A percentile compares a stretch with the other conserved stretches of the same genome.
These are phyloP conservation scores for Xylariaceae sp. DNA, from an alignment of 2,329 filamentous ascomycete genomes.

Conservation along the genomic window DNA sequence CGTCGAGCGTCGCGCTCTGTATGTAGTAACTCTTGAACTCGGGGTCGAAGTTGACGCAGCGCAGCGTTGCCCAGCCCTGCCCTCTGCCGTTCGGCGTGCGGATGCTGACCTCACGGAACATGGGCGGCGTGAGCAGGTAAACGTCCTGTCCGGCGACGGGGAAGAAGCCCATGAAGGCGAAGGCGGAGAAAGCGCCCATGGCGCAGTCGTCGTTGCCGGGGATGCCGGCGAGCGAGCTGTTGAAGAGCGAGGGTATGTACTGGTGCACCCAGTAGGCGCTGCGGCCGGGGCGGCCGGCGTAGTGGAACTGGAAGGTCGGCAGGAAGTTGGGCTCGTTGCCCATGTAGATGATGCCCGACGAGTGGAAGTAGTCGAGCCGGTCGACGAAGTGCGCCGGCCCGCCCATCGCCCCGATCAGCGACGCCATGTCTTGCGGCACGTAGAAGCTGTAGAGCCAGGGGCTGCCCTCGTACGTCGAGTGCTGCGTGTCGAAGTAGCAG, in stretches of 20 bases:
- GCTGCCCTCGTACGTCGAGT: slow-evolving; percentile 40
- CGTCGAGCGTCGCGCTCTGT: slow-evolving; percentile 54
- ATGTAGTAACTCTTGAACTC: slow-evolving; percentile 47
- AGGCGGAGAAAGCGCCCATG: slow-evolving; percentile 49
- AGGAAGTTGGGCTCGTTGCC: slow-evolving; percentile 57
- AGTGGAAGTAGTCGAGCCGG: slow-evolving; percentile 61
- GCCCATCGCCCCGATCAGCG: slow-evolving; percentile 43
- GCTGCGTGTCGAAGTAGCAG: slow-evolving; percentile 43
- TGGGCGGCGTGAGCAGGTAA: slow-evolving; percentile 46
- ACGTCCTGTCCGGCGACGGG: slow-evolving; percentile 51
- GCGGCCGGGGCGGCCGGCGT: slow-evolving; percentile 57
- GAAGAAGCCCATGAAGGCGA: slow-evolving; percentile 49
- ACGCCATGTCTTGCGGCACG: slow-evolving; percentile 42
- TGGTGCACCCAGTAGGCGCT: slow-evolving; percentile 51
- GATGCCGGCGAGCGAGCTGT: slow-evolving; percentile 54
- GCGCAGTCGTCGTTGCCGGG: slow-evolving; percentile 53
- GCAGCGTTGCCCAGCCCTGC: slow-evolving; percentile 49
- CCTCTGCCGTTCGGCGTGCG: slow-evolving; percentile 20
- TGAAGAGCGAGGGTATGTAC: slow-evolving; percentile 65
- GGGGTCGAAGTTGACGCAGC: slow-evolving; percentile 33
- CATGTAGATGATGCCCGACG: slow-evolving; percentile 61
- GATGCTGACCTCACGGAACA: slow-evolving; percentile 43
- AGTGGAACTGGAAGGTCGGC: slow-evolving; percentile 56
- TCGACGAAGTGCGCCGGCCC: slow-evolving; percentile 51
- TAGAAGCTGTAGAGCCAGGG: slow-evolving; percentile 70